Percentiles rank a stretch among this genome's conserved stretches.
phyloP scores from a whole-genome alignment of 305 asterid species.

The Euphrasia arctica region DNA sequence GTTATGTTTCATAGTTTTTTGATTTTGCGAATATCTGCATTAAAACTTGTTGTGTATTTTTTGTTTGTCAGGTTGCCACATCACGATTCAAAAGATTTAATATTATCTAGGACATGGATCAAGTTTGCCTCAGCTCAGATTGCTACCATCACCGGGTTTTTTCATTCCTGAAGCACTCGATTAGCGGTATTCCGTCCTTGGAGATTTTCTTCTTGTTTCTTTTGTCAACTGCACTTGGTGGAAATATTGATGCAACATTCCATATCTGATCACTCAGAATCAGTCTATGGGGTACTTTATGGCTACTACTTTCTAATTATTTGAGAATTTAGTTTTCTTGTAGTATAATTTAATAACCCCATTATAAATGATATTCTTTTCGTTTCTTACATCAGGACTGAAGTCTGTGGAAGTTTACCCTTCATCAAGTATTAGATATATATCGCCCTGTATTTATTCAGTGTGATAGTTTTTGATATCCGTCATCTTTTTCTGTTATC shows the following conservation, averaged over 20 bases:
- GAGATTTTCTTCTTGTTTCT: slow-evolving; percentile 83
- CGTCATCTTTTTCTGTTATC: background rate
- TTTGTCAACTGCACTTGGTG: slow-evolving; percentile 90
- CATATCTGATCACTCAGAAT: slow-evolving; percentile 40
- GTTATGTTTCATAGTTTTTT: too few species aligned
- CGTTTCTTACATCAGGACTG: too few species aligned
- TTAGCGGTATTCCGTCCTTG: slow-evolving; percentile 52
- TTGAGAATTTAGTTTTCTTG: too few species aligned
- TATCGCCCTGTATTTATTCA: background rate
- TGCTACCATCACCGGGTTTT: slow-evolving; percentile 48
- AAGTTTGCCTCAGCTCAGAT: slow-evolving; percentile 55
- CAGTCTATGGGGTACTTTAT: slow-evolving; percentile 38
- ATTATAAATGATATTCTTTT: too few species aligned
- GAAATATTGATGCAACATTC: slow-evolving; percentile 45
- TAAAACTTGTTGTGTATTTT: background rate
- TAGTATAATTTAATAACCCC: too few species aligned
- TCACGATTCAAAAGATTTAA: slow-evolving; percentile 36
- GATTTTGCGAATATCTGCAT: too few species aligned
- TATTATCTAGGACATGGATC: slow-evolving; percentile 66
- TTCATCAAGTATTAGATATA: slow-evolving; percentile 32
- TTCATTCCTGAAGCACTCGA: slow-evolving; percentile 64
- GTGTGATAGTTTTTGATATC: background rate
- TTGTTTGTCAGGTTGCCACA: slow-evolving; percentile 41
- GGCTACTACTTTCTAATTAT: too few species aligned
- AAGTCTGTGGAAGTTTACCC: too few species aligned